Percentiles rank a stretch among this genome's conserved stretches.
Evolutionary conservation across 2,329 filamentous ascomycete species (phyloP).

Genomic region (Amauroascus niger): DNA sequence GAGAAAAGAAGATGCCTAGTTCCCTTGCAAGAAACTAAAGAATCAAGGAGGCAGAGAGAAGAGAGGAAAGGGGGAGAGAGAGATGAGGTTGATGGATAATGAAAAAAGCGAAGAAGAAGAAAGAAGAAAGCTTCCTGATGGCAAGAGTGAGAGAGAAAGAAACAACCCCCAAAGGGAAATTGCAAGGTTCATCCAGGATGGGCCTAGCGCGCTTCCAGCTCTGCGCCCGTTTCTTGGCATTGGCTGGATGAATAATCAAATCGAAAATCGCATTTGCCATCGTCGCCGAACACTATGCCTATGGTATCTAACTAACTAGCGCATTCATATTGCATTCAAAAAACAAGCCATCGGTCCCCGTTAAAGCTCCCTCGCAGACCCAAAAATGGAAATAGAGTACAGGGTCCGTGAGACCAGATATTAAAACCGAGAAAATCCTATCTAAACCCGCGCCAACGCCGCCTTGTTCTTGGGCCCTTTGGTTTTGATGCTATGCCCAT

Average conservation of each 20-base stretch:
- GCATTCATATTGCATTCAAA: background rate
- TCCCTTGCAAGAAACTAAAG: no score
- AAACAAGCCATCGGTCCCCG: background rate
- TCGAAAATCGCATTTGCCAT: background rate
- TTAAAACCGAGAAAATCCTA: constrained; percentile 1
- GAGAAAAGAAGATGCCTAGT: background rate
- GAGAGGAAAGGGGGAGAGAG: background rate
- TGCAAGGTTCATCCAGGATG: background rate
- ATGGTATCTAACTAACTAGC: constrained; percentile 3
- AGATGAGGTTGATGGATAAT: constrained; percentile 18
- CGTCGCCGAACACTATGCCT: background rate
- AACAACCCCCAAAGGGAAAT: background rate
- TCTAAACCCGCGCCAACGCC: constrained; percentile 27
- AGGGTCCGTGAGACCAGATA: background rate
- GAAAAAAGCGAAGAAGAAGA: no score
- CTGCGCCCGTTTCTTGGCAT: constrained; percentile 1
- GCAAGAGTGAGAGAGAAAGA: background rate
- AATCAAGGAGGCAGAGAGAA: background rate
- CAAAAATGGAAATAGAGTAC: background rate
- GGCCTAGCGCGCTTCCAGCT: background rate
- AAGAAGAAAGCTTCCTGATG: background rate
- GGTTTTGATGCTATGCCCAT: constrained; percentile 8
- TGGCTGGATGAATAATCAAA: background rate
- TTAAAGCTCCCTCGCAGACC: background rate
- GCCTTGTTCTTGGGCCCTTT: constrained; percentile 25